These are phyloP conservation scores for Aureobasidium sp. DNA, from an alignment of 2,329 filamentous ascomycete genomes.

Conservation along the genomic window DNA sequence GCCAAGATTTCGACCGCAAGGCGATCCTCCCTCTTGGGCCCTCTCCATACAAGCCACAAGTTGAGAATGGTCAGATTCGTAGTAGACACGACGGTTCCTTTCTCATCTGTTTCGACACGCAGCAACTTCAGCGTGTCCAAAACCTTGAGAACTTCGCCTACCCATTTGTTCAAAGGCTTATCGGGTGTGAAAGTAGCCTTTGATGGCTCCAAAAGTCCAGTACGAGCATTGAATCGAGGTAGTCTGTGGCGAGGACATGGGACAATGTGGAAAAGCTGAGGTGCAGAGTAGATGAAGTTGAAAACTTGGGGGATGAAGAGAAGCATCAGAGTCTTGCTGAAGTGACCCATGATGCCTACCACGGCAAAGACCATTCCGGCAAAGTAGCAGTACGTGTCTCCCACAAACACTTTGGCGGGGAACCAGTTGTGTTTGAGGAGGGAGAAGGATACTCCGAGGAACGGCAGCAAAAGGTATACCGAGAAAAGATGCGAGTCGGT, in stretches of 20 bases:
- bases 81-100: slow-evolving; percentile 66
- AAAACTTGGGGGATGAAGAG: slow-evolving; percentile 89
- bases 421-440: slow-evolving; percentile 92
- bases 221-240: slow-evolving; percentile 76
- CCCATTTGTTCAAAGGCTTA: slow-evolving; percentile 56
- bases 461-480: slow-evolving; percentile 86
- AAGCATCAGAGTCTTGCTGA: slow-evolving; percentile 90
- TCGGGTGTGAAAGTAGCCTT: slow-evolving; percentile 58
- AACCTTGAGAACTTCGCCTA: slow-evolving; percentile 57
- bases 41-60: slow-evolving; percentile 92
- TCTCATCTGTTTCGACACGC: slow-evolving; percentile 55
- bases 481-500: slow-evolving; percentile 95
- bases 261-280: slow-evolving; percentile 82
- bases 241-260: slow-evolving; percentile 90
- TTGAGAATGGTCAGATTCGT: slow-evolving; percentile 92
- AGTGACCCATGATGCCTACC: slow-evolving; percentile 92
- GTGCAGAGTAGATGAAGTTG: slow-evolving; percentile 90
- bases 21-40: slow-evolving; percentile 77
- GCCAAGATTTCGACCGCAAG: slow-evolving; percentile 69
- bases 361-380: slow-evolving; percentile 98
- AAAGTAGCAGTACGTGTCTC: slow-evolving; percentile 99
- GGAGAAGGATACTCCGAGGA: slow-evolving; percentile 83
- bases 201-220: slow-evolving; percentile 78
- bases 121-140: slow-evolving; percentile 61
- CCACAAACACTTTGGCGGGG: slow-evolving; percentile 88